A percentile compares a stretch with the other conserved stretches of the same genome.
These are phyloP conservation scores for Coelastrella sp. DNA, from an alignment of 139 green algal species.

Conservation along the genomic window DNA sequence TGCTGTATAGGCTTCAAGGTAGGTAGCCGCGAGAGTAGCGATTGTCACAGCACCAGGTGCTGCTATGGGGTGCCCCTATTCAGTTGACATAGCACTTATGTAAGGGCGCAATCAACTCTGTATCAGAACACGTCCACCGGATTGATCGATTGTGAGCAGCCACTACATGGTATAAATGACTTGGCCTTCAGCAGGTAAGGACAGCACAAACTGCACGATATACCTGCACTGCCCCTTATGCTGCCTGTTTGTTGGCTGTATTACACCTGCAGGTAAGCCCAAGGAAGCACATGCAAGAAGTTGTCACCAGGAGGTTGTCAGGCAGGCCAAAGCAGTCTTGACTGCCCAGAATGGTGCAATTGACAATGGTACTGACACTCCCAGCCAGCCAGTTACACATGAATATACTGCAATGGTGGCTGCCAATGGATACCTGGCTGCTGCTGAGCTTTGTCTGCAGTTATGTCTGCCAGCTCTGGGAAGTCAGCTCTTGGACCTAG, in stretches of 20 bases:
- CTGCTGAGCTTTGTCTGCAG: constrained; percentile 7
- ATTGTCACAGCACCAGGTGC: no score
- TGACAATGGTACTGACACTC: no score
- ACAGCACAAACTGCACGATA: no score
- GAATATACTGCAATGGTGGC: background rate
- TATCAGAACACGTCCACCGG: no score
- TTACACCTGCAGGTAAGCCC: constrained; percentile 8
- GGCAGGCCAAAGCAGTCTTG: constrained; percentile 22
- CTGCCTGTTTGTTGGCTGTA: background rate
- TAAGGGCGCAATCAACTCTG: no score
- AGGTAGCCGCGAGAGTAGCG: background rate
- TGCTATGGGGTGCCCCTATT: no score
- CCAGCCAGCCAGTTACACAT: no score
- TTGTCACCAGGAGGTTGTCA: constrained; percentile 45
- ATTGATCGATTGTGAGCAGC: no score
- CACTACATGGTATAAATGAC: no score
- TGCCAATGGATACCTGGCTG: constrained; percentile 43
- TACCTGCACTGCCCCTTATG: no score
- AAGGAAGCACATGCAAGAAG: constrained; percentile 42
- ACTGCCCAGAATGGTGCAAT: background rate
- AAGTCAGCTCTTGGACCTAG: constrained; percentile 18
- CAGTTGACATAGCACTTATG: no score
- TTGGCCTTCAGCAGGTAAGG: no score
- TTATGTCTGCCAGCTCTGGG: constrained; percentile 25
- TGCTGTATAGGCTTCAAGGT: constrained; percentile 44